phyloP scores from a whole-genome alignment of 768 basidiomycete species.

The Artomyces pyxidatus region DNA sequence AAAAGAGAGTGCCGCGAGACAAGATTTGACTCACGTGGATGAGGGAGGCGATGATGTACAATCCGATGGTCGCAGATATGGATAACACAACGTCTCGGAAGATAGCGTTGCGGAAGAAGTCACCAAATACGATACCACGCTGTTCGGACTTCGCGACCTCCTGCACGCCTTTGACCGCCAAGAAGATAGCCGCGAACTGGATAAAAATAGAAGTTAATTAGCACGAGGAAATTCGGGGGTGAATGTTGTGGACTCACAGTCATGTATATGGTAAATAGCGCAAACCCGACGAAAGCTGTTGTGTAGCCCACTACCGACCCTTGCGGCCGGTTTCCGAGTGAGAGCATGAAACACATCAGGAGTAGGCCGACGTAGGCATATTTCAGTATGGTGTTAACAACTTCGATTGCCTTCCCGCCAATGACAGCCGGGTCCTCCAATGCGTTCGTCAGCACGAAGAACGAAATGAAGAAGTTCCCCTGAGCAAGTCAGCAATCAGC shows the following conservation, averaged over 20 bases:
- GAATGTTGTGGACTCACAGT: constrained; percentile 43
- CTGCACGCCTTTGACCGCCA: constrained; percentile 77
- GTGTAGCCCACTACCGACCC: constrained; percentile 88
- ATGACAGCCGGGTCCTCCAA: constrained; percentile 59
- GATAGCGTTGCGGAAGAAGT: constrained; percentile 69
- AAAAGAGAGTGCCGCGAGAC: neutral
- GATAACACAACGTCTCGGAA: constrained; percentile 86
- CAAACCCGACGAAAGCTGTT: constrained; percentile 79
- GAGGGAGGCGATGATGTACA: constrained; percentile 78
- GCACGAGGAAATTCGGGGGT: neutral
- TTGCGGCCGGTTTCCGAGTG: constrained; percentile 88
- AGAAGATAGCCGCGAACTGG: constrained; percentile 68
- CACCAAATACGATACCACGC: constrained; percentile 40
- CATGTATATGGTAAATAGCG: constrained; percentile 93
- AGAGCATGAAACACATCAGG: constrained; percentile 79
- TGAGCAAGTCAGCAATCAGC: neutral
- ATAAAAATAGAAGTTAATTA: constrained; percentile 5
- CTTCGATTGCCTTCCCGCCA: constrained; percentile 48
- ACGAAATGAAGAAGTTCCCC: constrained; percentile 92
- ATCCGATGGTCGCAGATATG: constrained; percentile 77
- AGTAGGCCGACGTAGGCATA: constrained; percentile 87
- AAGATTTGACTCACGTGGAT: constrained; percentile 62
- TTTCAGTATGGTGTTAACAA: constrained; percentile 70
- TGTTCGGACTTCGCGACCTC: constrained; percentile 40
- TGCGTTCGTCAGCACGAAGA: constrained; percentile 66